phyloP scores from a whole-genome alignment of 352 stramenopile species.

The Phytophthora uliginosa region DNA sequence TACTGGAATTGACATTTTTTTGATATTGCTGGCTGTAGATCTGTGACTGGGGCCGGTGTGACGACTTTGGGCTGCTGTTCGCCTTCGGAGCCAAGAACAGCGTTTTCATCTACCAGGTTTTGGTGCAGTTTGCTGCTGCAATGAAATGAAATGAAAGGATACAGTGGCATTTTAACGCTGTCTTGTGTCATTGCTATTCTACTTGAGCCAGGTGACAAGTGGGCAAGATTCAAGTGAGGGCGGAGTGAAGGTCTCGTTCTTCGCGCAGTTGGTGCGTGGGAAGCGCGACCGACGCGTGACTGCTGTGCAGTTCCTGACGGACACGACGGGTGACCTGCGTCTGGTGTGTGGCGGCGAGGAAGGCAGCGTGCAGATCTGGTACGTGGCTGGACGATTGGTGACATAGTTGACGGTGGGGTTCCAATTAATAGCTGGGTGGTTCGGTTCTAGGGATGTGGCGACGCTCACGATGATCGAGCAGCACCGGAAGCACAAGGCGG shows the following conservation, averaged over 20 bases:
- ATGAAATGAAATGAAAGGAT: not conserved
- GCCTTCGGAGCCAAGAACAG: slow-evolving; percentile 72
- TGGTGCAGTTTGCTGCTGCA: not conserved
- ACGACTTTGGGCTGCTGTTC: slow-evolving; percentile 46
- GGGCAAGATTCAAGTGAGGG: not conserved
- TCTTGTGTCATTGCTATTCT: not conserved
- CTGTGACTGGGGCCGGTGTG: slow-evolving; percentile 68
- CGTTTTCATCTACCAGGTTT: slow-evolving; percentile 74
- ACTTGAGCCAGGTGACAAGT: slow-evolving; percentile 6
- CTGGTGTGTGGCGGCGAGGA: slow-evolving; percentile 76
- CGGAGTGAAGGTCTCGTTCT: slow-evolving; percentile 42
- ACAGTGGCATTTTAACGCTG: not conserved
- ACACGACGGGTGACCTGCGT: slow-evolving; percentile 40
- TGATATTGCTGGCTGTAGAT: slow-evolving; percentile 44
- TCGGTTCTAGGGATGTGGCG: slow-evolving; percentile 54
- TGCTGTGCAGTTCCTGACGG: slow-evolving; percentile 55
- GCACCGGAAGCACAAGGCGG: slow-evolving; percentile 69
- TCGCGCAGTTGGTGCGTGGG: slow-evolving; percentile 58
- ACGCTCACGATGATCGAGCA: slow-evolving; percentile 61
- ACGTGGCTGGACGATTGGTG: slow-evolving; percentile 2
- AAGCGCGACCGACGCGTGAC: slow-evolving; percentile 76
- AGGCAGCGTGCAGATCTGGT: slow-evolving; percentile 83
- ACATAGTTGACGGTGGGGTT: not conserved
- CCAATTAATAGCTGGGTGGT: slow-evolving; percentile 1
- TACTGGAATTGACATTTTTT: not conserved